phyloP scores from a whole-genome alignment of 2,329 filamentous ascomycete species.

The Microsporum ferrugineum region DNA sequence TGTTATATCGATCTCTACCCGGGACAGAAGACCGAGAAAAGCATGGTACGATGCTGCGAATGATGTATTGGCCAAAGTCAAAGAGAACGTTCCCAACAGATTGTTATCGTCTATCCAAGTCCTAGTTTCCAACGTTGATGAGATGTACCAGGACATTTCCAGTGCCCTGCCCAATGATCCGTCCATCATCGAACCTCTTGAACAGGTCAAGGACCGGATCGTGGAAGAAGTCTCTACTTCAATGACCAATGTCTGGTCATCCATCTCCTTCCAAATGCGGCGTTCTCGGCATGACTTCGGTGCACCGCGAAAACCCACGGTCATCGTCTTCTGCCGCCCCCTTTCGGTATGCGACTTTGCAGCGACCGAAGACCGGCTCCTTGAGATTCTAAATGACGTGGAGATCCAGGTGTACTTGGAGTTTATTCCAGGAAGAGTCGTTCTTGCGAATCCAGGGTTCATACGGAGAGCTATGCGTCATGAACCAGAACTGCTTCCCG shows the following conservation, averaged over 20 bases:
- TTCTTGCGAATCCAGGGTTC: not conserved
- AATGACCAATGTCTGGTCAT: not conserved
- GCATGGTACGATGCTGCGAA: not conserved
- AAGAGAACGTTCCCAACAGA: not conserved
- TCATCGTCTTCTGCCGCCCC: constrained; percentile 1
- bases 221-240: not conserved
- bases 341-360: not conserved
- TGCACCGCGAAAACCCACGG: not conserved
- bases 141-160: not conserved
- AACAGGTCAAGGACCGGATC: not conserved
- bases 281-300: not conserved
- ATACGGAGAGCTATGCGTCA: not conserved
- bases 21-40: not conserved
- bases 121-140: not conserved
- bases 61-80: not conserved
- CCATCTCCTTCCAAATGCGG: not conserved
- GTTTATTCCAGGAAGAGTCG: not conserved
- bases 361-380: not conserved
- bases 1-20: not conserved
- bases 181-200: not conserved
- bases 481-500: not conserved
- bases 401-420: not conserved
- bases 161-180: not conserved
- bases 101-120: not conserved
- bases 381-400: not conserved